phyloP scores from a whole-genome alignment of 352 stramenopile species.

The Globisporangium canariense region DNA sequence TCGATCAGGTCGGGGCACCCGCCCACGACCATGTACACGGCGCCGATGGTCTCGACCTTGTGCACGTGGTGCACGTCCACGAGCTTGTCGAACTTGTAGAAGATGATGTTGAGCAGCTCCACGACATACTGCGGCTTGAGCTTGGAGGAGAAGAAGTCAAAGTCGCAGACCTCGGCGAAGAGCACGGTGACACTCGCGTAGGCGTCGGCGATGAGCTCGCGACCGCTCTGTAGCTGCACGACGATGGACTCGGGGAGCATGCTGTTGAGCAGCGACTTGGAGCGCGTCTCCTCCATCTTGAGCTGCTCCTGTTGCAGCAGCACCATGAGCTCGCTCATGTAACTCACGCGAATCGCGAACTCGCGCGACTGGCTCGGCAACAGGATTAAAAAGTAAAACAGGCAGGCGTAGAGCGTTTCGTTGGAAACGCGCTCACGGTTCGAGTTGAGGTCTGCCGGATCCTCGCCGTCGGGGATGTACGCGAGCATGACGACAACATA shows the following conservation, averaged over 20 bases:
- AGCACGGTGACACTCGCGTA: constrained; percentile 73
- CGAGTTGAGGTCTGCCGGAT: constrained; percentile 22
- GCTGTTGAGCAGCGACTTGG: constrained; percentile 75
- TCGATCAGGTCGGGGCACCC: constrained; percentile 65
- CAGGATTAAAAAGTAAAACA: constrained; percentile 82
- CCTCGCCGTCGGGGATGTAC: constrained; percentile 40
- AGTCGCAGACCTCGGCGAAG: constrained; percentile 82
- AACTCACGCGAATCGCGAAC: constrained; percentile 78
- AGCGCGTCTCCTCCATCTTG: constrained; percentile 76
- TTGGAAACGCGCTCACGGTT: constrained; percentile 47
- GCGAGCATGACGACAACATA: constrained; percentile 75
- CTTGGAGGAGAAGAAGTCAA: constrained; percentile 79
- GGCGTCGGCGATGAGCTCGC: constrained; percentile 81
- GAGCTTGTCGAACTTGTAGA: constrained; percentile 88
- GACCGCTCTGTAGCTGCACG: constrained; percentile 66
- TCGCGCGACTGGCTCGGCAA: constrained; percentile 73
- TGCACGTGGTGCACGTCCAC: constrained; percentile 86
- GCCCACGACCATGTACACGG: constrained; percentile 88
- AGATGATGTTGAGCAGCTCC: constrained; percentile 86
- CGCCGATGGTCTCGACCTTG: constrained; percentile 90
- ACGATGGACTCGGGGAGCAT: constrained; percentile 84
- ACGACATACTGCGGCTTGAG: constrained; percentile 83
- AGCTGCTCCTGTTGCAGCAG: constrained; percentile 77
- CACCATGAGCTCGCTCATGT: constrained; percentile 86
- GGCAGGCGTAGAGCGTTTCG: constrained; percentile 74